Conservation (phyloP, 106 monocot genomes). For the Allium sativum region DNA sequence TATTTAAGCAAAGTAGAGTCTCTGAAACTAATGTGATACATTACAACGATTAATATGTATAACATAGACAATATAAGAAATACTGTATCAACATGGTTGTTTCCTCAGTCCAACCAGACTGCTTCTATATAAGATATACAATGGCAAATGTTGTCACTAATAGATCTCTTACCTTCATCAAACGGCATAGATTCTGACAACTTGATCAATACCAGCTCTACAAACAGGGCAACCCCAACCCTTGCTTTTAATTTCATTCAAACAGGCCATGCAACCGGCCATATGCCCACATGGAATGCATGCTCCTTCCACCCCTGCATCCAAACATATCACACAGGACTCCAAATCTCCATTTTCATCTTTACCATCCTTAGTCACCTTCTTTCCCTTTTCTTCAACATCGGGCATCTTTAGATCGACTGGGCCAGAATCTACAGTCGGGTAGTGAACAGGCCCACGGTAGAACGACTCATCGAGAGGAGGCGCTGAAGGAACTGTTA, state of each 20-base stretch:
- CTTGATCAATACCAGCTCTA: constrained; percentile 62
- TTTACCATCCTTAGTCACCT: constrained; percentile 9
- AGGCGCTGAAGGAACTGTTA: constrained; percentile 47
- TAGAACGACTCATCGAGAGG: constrained; percentile 24
- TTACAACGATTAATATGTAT: too few relatives aligned
- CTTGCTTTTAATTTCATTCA: constrained; percentile 76
- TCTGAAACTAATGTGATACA: too few relatives aligned
- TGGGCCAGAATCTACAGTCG: constrained; percentile 33
- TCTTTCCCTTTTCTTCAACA: background rate
- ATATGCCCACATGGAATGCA: constrained; percentile 88
- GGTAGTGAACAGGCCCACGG: constrained; percentile 37
- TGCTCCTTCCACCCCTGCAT: constrained; percentile 67
- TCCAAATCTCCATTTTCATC: constrained; percentile 7
- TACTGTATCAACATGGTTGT: too few relatives aligned
- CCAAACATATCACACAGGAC: constrained; percentile 78
- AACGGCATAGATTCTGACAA: constrained; percentile 68
- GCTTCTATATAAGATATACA: too few relatives aligned
- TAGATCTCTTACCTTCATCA: constrained; percentile 7
- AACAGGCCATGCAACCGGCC: constrained; percentile 28
- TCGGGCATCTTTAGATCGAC: constrained; percentile 16
- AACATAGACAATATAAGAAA: too few relatives aligned
- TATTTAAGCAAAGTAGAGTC: too few relatives aligned
- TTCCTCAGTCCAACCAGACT: too few relatives aligned
- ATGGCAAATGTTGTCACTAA: too few relatives aligned
- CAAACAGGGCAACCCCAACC: constrained; percentile 82